Evolutionary conservation across 2,329 filamentous ascomycete species (phyloP).

Genomic region (Diplodia mutila): DNA sequence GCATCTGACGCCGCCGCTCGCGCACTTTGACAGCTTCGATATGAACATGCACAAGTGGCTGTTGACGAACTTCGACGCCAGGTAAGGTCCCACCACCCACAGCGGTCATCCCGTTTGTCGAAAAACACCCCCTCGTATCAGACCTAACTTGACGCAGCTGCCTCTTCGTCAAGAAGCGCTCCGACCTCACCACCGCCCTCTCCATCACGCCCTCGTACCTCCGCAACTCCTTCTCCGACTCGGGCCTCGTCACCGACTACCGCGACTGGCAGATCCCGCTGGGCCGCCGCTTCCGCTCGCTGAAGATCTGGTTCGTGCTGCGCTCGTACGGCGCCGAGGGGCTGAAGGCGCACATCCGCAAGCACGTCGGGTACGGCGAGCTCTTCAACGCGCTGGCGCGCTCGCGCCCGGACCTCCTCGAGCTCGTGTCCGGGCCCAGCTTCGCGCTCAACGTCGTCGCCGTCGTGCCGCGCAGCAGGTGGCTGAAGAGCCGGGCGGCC

Average conservation of each 20-base stretch:
- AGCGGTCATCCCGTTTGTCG: too few species aligned
- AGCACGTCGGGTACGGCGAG: constrained; percentile 71
- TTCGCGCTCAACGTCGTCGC: constrained; percentile 84
- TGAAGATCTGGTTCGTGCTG: constrained; percentile 96
- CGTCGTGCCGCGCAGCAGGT: constrained; percentile 52
- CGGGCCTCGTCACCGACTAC: constrained; percentile 88
- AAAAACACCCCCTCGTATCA: too few species aligned
- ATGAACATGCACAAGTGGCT: constrained; percentile 99
- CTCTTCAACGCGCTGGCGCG: constrained; percentile 66
- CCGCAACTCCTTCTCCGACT: constrained; percentile 77
- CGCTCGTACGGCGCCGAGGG: constrained; percentile 79
- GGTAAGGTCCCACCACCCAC: constrained; percentile 34
- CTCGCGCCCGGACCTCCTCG: constrained; percentile 70
- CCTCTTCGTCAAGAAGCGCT: constrained; percentile 75
- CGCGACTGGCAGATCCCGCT: constrained; percentile 97
- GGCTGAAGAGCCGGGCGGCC: constrained; percentile 17
- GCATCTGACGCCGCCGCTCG: constrained; percentile 64
- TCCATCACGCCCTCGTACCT: constrained; percentile 82
- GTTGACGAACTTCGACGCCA: constrained; percentile 85
- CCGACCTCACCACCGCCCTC: constrained; percentile 77
- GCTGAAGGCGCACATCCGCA: constrained; percentile 72
- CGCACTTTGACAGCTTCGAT: constrained; percentile 82
- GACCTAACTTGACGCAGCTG: constrained; percentile 54
- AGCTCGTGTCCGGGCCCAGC: constrained; percentile 71
- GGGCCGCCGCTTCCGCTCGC: constrained; percentile 79